Percentiles rank a stretch among this genome's conserved stretches.
phyloP scores from a whole-genome alignment of 768 basidiomycete genomes.

The Terana coerulea region DNA sequence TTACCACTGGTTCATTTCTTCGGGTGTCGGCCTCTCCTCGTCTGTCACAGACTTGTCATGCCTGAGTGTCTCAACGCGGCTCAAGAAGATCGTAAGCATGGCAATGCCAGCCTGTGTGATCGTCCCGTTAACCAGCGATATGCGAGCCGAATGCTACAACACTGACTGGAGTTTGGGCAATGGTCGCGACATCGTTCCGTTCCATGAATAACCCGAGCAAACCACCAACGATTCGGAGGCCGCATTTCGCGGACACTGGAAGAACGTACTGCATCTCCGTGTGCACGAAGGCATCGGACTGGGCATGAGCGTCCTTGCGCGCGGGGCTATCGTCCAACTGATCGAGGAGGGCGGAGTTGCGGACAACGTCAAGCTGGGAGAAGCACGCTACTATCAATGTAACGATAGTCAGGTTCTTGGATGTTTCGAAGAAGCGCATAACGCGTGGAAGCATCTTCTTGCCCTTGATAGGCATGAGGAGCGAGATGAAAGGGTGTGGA shows the following conservation, averaged over 20 bases:
- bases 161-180: conserved; percentile 80
- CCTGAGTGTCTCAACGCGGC: conserved; percentile 90
- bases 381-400: conserved; percentile 95
- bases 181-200: conserved; percentile 65
- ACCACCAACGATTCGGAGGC: conserved; percentile 80
- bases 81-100: conserved; percentile 85
- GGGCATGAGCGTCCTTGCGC: conserved; percentile 71
- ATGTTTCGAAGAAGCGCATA: conserved; percentile 73
- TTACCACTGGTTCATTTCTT: conserved; percentile 82
- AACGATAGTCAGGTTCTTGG: conserved; percentile 81
- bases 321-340: conserved; percentile 56
- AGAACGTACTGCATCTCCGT: conserved; percentile 82
- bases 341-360: conserved; percentile 71
- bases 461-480: conserved; percentile 85
- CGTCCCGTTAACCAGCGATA: background rate
- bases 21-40: conserved; percentile 53
- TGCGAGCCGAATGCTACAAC: too few relatives aligned
- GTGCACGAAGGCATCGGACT: conserved; percentile 85
- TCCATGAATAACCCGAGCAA: conserved; percentile 80
- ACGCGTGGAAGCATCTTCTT: conserved; percentile 89
- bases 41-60: conserved; percentile 54
- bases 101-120: conserved; percentile 79
- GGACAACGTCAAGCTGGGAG: conserved; percentile 88
- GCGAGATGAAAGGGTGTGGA: conserved; percentile 95
- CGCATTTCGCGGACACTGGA: conserved; percentile 74